Conservation (phyloP, 2,329 filamentous ascomycete genomes). For the Parastagonospora avenae region DNA sequence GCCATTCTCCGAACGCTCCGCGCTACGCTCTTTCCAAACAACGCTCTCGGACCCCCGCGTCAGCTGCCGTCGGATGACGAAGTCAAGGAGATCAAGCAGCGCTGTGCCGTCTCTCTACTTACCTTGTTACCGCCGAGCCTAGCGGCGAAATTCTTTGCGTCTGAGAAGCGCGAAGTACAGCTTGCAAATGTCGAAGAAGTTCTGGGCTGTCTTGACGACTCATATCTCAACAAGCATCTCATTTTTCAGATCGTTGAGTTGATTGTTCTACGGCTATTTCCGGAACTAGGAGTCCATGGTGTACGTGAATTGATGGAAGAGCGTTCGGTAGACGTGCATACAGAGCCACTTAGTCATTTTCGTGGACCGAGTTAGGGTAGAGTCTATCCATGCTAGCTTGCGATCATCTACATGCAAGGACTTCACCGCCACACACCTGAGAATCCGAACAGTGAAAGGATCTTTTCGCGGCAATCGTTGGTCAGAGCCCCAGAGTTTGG, state of each 20-base stretch:
- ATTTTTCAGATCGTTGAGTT: constrained; percentile 83
- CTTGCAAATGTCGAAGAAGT: constrained; percentile 65
- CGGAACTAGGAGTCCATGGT: constrained; percentile 77
- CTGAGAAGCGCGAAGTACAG: constrained; percentile 54
- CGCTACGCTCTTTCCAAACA: constrained; percentile 83
- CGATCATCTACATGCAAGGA: constrained; percentile 5
- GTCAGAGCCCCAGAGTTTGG: constrained; percentile 3
- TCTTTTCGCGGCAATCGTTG: constrained; percentile 4
- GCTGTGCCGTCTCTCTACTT: constrained; percentile 66
- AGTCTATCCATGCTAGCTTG: constrained; percentile 3
- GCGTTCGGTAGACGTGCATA: constrained; percentile 54
- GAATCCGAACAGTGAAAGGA: constrained; percentile 12
- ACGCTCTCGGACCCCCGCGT: constrained; percentile 69
- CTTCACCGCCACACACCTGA: constrained; percentile 27
- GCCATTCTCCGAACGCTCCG: constrained; percentile 69
- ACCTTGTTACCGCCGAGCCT: constrained; percentile 54
- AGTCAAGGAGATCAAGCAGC: constrained; percentile 66
- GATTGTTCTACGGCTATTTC: constrained; percentile 79
- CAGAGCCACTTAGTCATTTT: constrained; percentile 2
- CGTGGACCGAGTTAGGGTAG: constrained; percentile 4
- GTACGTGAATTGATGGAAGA: constrained; percentile 76
- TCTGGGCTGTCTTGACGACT: constrained; percentile 76
- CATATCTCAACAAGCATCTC: constrained; percentile 91
- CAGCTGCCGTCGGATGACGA: constrained; percentile 64
- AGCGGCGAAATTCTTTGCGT: constrained; percentile 38